Base-by-base conservation (phyloP, 2,329 filamentous ascomycete species). In the Alternaria sp. region DNA sequence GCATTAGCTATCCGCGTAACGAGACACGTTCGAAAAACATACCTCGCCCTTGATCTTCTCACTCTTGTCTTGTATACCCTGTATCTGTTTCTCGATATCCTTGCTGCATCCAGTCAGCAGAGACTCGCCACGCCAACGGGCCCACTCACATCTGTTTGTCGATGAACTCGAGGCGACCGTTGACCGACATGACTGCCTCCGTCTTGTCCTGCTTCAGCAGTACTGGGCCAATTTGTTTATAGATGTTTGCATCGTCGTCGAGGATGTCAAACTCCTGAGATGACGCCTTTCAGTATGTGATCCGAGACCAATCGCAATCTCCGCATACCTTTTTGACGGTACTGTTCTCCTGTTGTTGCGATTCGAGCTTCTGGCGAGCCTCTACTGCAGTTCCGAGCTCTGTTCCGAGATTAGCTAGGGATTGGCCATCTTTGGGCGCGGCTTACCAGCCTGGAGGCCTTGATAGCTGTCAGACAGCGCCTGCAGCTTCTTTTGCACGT, bases 181-280 rank as follows among this genome's bases (percentile, higher is more conserved):
- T 93, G 17, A 99, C 96, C 0, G 93, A 94, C 85, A 92, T 91
- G 69, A 93, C 89, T 0, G 96, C 96, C 79, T 99, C 96, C 2
- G 88, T 83, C 80, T 92, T 94, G 61, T 98, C 96, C 81, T 99
- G 96, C 85, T 98, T 97, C 75, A 99, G 81, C 40, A 99, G 83
- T 7, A 98, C 92, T 0, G 96, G 96, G 0, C 96, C 96, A 50
- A 97, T 89, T 45, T 97, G 88, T 82, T 98, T 99, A 88, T 97
- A 99, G 80, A 99, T 97, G 68, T 89, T 93, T 75, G 96, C 91
- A 71, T 91, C 91, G 40, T 94, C 90, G 72, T 90, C 88, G 62
- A 98, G 85, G 57, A 87, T 86, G 44, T 88, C 86, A 79, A 98
- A 98, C 81, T 98, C 95, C 90, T 96, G 68, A 6, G 6, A 21